Conservation (phyloP, 306 rosid genomes). For the Quillaja saponaria region DNA sequence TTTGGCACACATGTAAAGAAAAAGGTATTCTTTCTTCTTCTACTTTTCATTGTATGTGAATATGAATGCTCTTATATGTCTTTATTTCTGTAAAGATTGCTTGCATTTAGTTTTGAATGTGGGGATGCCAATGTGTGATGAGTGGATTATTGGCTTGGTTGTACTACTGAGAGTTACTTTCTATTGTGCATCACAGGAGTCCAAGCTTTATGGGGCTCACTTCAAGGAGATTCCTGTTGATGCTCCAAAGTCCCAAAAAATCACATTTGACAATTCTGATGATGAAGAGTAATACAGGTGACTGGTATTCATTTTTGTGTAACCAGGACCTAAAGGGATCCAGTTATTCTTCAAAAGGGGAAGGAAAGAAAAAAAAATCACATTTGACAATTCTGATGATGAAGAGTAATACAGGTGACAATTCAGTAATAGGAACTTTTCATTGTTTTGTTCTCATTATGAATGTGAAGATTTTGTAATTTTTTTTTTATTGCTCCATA, state of each 20-base stretch:
- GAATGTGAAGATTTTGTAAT: too few relatives aligned
- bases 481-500: too few relatives aligned
- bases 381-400: conserved; percentile 78
- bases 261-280: conserved; percentile 73
- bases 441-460: too few relatives aligned
- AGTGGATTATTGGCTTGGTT: conserved; percentile 15
- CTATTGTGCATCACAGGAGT: conserved; percentile 57
- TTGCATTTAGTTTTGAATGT: conserved; percentile 8
- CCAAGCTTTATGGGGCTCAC: conserved; percentile 92
- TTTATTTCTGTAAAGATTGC: conserved; percentile 4
- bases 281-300: conserved; percentile 57
- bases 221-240: conserved; percentile 78
- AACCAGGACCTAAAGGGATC: too few relatives aligned
- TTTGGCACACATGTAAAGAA: conserved; percentile 96
- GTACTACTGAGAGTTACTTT: conserved; percentile 3
- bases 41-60: conserved; percentile 1
- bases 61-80: not conserved
- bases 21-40: conserved; percentile 55
- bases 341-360: too few relatives aligned
- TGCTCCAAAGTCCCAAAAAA: conserved; percentile 80
- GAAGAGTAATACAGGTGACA: conserved; percentile 49
- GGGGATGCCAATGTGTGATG: not conserved
- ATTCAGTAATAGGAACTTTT: too few relatives aligned
- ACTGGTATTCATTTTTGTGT: too few relatives aligned
- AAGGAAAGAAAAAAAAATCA: too few relatives aligned